These are phyloP conservation scores for Physaria fendleri DNA, from an alignment of 345 rosid genomes.

Conservation along the genomic window DNA sequence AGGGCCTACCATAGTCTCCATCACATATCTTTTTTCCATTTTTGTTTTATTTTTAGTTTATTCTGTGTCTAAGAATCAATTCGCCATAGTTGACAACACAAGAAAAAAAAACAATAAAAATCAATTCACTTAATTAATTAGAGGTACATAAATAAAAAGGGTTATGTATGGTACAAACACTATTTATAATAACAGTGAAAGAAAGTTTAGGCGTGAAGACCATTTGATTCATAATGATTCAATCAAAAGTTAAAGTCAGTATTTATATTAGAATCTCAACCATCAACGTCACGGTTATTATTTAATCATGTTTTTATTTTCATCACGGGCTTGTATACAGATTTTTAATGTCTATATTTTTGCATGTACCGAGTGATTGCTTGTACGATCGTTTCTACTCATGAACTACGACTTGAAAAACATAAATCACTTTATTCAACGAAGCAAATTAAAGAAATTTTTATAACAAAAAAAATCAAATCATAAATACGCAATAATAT, in stretches of 20 bases:
- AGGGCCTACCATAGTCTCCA: constrained; percentile 22
- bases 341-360: too few species aligned
- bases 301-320: neutral
- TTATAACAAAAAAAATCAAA: constrained; percentile 3
- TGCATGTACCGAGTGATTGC: neutral
- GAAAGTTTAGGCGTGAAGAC: neutral
- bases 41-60: neutral
- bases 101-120: too few species aligned
- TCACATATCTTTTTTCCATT: neutral
- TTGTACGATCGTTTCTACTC: neutral
- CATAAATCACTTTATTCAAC: constrained; percentile 7
- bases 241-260: constrained; percentile 8
- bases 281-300: constrained; percentile 10
- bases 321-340: too few species aligned
- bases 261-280: constrained; percentile 13
- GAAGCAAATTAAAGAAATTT: neutral
- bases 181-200: too few species aligned
- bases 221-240: constrained; percentile 12
- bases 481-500: constrained; percentile 3
- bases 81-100: too few species aligned
- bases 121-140: too few species aligned
- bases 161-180: too few species aligned
- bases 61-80: neutral
- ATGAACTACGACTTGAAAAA: too few species aligned
- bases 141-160: neutral